Evolutionary conservation across 306 rosid genomes (phyloP), one percentile per base, ranked within the genome.

Genomic region (Inga leiocalycina): DNA sequence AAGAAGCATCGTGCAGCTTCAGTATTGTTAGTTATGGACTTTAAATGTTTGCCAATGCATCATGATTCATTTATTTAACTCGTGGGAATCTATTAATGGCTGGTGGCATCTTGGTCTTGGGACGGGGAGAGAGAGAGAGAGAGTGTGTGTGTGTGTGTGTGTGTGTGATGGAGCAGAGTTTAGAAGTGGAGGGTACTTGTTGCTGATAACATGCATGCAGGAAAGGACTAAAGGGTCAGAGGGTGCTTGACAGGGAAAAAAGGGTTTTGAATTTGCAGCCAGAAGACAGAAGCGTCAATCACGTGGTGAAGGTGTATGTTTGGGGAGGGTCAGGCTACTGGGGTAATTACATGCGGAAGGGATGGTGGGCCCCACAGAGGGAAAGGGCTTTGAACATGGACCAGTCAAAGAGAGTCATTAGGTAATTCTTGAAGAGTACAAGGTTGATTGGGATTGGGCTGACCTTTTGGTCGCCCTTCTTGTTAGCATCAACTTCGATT

Each of bases 251-350:
- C 24, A n/a, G 39, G 12, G 46, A 46, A 5, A 30, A 19, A 52
- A 15, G 1, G 17, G n/a, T 16, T 65, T 76, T 71, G 66, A 67
- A 79, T 49, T 68, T 77, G 81, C 43, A 79, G 79, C 59, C 13
- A 44, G 83, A 80, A 75, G 87, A 82, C 86, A 78, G 59, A 61
- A 90, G 75, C 88, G 94, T 85, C 91, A 84, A 81, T 89, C 94
- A 82, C 93, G 86, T 89, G 92, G 82, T 88, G 13, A 79, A 71
- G 32, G 72, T 20, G 66, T 79, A 13, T 48, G 54, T 65, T 74
- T 56, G 37, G 79, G 82, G 70, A 64, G 83, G 76, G 66, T 74
- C 76, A 52, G 37, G 17, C 84, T 67, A 89, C 81, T 81, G 81
- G 94, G 87, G 92, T 57, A 45, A 69, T 59, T 78, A 62, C 93